These are phyloP conservation scores for Salicornia ramosissima DNA, from an alignment of 148 eudicot genomes.

Conservation along the genomic window DNA sequence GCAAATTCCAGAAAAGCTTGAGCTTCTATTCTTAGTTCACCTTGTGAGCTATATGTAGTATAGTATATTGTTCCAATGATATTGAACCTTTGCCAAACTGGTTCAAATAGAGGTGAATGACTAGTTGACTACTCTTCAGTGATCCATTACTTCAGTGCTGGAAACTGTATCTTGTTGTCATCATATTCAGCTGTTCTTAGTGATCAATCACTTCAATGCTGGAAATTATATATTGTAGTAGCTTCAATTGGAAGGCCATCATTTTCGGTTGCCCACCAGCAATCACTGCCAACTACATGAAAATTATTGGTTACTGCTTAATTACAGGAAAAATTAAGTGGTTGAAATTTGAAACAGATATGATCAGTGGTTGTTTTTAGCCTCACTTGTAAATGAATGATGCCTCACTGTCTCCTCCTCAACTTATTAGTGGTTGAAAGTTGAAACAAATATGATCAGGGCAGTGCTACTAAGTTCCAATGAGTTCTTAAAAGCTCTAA, in stretches of 20 bases:
- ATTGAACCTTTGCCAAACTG: not conserved
- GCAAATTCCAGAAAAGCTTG: conserved; percentile 29
- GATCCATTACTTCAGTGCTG: not conserved
- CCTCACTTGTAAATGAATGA: not conserved
- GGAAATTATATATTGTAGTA: not conserved
- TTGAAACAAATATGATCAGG: too few relatives aligned
- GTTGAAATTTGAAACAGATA: not conserved
- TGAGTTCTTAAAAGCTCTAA: too few relatives aligned
- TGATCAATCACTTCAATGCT: not conserved
- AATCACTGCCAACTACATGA: not conserved
- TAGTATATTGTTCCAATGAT: not conserved
- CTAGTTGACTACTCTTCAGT: not conserved
- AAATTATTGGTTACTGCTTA: not conserved
- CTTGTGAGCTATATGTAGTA: not conserved
- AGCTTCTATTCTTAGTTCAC: not conserved
- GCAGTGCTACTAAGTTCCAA: too few relatives aligned
- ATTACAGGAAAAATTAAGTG: not conserved
- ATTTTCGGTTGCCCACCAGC: not conserved
- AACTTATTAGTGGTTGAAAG: too few relatives aligned
- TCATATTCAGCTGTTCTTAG: not conserved
- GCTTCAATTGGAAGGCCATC: not conserved
- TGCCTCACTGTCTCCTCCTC: too few relatives aligned
- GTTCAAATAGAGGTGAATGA: not conserved
- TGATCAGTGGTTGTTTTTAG: not conserved
- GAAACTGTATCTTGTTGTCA: not conserved